Conservation (phyloP, 306 rosid species). For the Rosa multiflora region DNA sequence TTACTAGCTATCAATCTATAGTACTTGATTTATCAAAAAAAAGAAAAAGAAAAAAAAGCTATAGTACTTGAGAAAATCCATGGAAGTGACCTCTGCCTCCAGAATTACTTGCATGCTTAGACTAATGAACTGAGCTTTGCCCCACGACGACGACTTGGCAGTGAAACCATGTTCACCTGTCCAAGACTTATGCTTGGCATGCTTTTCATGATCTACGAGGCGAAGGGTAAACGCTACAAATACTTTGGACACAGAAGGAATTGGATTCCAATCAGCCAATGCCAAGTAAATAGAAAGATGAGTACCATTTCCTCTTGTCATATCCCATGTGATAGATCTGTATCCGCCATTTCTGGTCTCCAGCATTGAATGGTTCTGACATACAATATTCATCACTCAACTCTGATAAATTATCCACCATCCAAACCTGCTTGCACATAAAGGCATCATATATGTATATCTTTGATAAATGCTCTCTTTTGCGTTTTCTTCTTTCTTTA, state of each 20-base stretch:
- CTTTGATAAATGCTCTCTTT: background rate
- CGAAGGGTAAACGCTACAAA: too few relatives aligned
- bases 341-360: background rate
- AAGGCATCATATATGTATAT: background rate
- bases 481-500: background rate
- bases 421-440: background rate
- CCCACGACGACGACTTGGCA: constrained; percentile 23
- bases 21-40: too few relatives aligned
- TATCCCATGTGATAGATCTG: background rate
- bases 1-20: too few relatives aligned
- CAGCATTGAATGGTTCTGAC: background rate
- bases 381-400: background rate
- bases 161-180: constrained; percentile 48
- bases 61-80: too few relatives aligned
- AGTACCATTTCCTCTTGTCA: constrained; percentile 22
- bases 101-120: constrained; percentile 19
- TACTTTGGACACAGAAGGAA: too few relatives aligned
- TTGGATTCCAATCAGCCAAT: constrained; percentile 32
- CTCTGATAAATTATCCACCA: background rate
- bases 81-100: constrained; percentile 56
- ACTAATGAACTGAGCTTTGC: constrained; percentile 15
- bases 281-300: constrained; percentile 31
- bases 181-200: constrained; percentile 17
- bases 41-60: too few relatives aligned
- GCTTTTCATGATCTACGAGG: constrained; percentile 40